Evolutionary conservation across 2,329 filamentous ascomycete genomes (phyloP).

Genomic region (Pyricularia sp.): DNA sequence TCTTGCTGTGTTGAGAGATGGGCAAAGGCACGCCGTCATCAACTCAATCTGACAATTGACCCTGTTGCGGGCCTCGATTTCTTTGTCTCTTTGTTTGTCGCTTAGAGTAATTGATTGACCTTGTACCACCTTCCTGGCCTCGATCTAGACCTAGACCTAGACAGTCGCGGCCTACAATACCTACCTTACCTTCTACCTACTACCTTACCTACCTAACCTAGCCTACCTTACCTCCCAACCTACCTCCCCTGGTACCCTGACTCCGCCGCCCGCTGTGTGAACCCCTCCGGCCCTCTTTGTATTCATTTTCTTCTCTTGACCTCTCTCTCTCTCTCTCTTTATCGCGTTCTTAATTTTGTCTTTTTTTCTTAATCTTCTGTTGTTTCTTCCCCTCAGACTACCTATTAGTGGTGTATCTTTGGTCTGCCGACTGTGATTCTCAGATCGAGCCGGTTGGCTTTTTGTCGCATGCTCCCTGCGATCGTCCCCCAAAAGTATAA

Average conservation of each 20-base stretch:
- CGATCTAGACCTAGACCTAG: not conserved
- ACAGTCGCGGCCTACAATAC: not conserved
- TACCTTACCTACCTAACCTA: not conserved
- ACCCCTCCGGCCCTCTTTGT: not conserved
- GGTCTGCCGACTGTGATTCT: not conserved
- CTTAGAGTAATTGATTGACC: not conserved
- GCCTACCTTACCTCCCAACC: constrained; percentile 1
- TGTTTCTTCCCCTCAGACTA: not conserved
- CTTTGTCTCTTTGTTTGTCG: not conserved
- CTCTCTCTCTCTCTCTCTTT: too few species aligned
- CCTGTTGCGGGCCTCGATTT: not conserved
- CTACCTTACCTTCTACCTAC: not conserved
- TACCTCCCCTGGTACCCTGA: constrained; percentile 4
- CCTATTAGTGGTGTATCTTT: not conserved
- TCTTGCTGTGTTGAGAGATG: not conserved
- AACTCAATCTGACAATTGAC: not conserved
- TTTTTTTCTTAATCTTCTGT: not conserved
- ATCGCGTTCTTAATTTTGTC: not conserved
- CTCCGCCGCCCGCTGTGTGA: not conserved
- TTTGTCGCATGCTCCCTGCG: not conserved
- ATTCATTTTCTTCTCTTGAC: not conserved
- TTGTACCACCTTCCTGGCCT: not conserved
- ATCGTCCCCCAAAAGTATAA: not conserved
- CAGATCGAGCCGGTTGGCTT: not conserved
- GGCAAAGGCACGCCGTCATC: not conserved